Evolutionary conservation across 1,284 basidiomycete genomes (phyloP).

Genomic region (Moniliella sp.): DNA sequence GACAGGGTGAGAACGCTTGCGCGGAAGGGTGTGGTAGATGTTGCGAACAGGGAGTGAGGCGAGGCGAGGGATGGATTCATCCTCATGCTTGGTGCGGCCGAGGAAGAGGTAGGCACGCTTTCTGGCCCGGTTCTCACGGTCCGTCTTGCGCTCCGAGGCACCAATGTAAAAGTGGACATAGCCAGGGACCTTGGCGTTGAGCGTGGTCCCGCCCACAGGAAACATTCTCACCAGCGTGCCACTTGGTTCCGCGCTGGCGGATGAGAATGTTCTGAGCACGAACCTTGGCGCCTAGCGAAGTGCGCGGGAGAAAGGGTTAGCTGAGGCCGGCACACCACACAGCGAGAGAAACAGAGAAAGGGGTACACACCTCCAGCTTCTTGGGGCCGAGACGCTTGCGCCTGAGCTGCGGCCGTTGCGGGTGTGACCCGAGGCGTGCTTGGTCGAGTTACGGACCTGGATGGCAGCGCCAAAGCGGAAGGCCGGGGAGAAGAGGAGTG

Average conservation of each 20-base stretch:
- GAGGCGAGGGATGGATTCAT: too few relatives aligned
- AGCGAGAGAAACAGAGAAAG: neutral
- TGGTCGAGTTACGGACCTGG: slow-evolving; percentile 31
- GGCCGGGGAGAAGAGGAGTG: neutral
- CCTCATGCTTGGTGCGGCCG: too few relatives aligned
- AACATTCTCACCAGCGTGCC: slow-evolving; percentile 29
- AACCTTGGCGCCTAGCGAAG: too few relatives aligned
- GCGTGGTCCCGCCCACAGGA: slow-evolving; percentile 30
- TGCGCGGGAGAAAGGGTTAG: slow-evolving; percentile 7
- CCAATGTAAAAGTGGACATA: slow-evolving; percentile 27
- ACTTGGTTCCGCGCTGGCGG: slow-evolving; percentile 28
- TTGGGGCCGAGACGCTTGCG: slow-evolving; percentile 30
- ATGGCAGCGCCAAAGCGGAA: slow-evolving; percentile 5
- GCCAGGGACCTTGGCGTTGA: slow-evolving; percentile 22
- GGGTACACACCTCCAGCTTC: slow-evolving; percentile 13
- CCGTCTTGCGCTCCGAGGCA: too few relatives aligned
- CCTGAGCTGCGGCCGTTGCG: slow-evolving; percentile 31
- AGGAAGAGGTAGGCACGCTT: too few relatives aligned
- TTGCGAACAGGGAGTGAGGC: too few relatives aligned
- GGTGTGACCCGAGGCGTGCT: slow-evolving; percentile 29
- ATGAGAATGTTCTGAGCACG: slow-evolving; percentile 26
- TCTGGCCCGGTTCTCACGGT: too few relatives aligned
- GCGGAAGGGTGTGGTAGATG: too few relatives aligned
- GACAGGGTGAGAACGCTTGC: too few relatives aligned
- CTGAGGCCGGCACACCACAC: neutral